Evolutionary conservation across 495 filamentous ascomycete genomes (phyloP), one percentile per base, ranked within the genome.

Genomic region (Penicillium soppii): DNA sequence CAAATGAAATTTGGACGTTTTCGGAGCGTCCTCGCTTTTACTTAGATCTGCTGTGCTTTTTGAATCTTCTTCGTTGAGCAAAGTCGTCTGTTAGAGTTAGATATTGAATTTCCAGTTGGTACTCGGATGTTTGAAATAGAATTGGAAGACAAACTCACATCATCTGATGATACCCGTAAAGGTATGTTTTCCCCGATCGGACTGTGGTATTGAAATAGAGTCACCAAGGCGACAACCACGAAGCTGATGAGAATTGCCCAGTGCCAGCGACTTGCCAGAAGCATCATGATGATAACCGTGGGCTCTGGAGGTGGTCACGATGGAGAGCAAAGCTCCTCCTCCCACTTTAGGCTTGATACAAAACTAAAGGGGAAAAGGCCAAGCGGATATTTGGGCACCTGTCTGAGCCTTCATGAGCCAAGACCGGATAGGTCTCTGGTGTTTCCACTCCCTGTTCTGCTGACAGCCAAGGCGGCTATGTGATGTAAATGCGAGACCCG

Each of bases 1-100:
- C 0, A 57, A 26, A 37, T 57, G 54, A 30, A 57, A 57, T 41
- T 50, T 53, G 9, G 54, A 57, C 10, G 40, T 37, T 19, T 7
- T 5, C 13, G 23, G 4, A 16, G 15, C 26, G 3, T 9, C 22
- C 7, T 32, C 15, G 15, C 22, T 32, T 9, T 16, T 12, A 32
- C 35, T 16, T 30, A 21, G 4, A 32, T 32, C 13, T 32, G n/a
- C n/a, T n/a, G 29, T 32, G 29, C 8, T 12, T 10, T 12, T 7
- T 32, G 29, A 32, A 12, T 32, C 25, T 27, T 9, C 29, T 12
- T 32, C 10, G 5, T 32, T 32, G 29, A 32, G 4, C 29, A 32
- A 32, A 2, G 36, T 39, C 5, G 36, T 39, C 36, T 39, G 36
- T 4, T 39, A 1, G 13, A 21, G 15, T 20, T 5, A 39, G 20